A percentile compares a stretch with the other conserved stretches of the same genome.
Evolutionary conservation across 73 alveolate genomes (phyloP).

Genomic region (Paramecium caudatum): DNA sequence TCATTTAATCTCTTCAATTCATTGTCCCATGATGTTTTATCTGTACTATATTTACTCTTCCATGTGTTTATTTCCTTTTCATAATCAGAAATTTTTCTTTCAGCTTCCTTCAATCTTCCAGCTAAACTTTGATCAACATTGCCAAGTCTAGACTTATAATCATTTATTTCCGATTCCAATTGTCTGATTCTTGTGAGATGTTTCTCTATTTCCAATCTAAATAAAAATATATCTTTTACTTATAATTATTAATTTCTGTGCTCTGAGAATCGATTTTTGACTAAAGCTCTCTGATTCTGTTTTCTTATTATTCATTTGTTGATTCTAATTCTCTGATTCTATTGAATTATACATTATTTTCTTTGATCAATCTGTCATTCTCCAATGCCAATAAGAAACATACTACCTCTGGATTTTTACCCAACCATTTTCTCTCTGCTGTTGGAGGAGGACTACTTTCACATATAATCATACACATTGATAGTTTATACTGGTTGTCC

Average conservation of each 20-base stretch:
- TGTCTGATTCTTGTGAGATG: background rate
- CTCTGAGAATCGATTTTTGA: background rate
- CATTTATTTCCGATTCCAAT: conserved; percentile 60
- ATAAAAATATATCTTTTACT: background rate
- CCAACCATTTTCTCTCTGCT: conserved; percentile 51
- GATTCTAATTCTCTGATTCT: conserved; percentile 41
- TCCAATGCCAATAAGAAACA: conserved; percentile 47
- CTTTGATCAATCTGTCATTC: conserved; percentile 37
- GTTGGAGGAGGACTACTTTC: background rate
- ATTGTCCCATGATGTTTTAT: conserved; percentile 23
- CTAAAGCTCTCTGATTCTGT: background rate
- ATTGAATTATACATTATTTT: background rate
- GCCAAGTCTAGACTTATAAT: conserved; percentile 30
- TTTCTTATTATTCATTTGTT: background rate
- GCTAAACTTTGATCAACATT: conserved; percentile 34
- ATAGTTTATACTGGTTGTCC: background rate
- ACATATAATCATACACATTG: background rate
- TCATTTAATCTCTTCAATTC: conserved; percentile 40
- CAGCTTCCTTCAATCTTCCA: conserved; percentile 35
- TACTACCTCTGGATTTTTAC: conserved; percentile 62
- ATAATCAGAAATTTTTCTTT: conserved; percentile 1
- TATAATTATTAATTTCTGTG: conserved; percentile 2
- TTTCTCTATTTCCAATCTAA: conserved; percentile 30
- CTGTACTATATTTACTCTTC: conserved; percentile 58
- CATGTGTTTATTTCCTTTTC: conserved; percentile 36